Evolutionary conservation across 2,329 filamentous ascomycete genomes (phyloP), one percentile per base, ranked within the genome.

Genomic region (Corinectria fuckeliana): DNA sequence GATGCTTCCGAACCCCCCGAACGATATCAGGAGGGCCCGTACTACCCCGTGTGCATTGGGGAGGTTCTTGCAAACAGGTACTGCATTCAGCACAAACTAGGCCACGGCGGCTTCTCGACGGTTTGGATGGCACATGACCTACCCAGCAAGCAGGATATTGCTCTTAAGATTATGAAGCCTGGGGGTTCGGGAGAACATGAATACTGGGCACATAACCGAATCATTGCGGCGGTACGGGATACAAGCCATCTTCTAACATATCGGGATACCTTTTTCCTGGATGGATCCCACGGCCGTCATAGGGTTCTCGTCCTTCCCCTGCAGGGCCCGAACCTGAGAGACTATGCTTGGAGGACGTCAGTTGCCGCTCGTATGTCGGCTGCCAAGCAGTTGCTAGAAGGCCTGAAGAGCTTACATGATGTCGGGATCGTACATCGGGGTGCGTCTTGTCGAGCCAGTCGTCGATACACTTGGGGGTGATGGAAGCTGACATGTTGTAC

Each of bases 71-170:
- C 23, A 9, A 57, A 74, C 59, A 72, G 70, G 16, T 82, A 81
- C 60, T 69, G 72, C 44, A 65, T 80, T 39, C 61, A 76, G 39
- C 74, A 78, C 50, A 81, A 81, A 61, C 67, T 81, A 38, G 77
- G 78, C 49, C 77, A 70, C 58, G 77, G 79, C 28, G 73, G 74
- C 13, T 78, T 69, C 65, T 78, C 76, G 5, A 81, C 78, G 3
- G 77, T 80, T 49, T 81, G 78, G 80, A 73, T 80, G 56, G 78
- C 74, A 36, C 47, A 62, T 25, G 52, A 60, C 23, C 38, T 59
- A 20, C 32, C 25, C 13, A 42, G 8, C 7, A 18, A 49, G n/a
- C 50, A 10, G n/a, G 42, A 61, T 16, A 45, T 64, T 42, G 62
- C 62, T 23, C 59, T 64, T 13, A 64, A 62, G 34, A 60, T 64